Evolutionary conservation across 169 alveolate species (phyloP), one percentile per base, ranked within the genome.

Genomic region (Plasmodium malariae): DNA sequence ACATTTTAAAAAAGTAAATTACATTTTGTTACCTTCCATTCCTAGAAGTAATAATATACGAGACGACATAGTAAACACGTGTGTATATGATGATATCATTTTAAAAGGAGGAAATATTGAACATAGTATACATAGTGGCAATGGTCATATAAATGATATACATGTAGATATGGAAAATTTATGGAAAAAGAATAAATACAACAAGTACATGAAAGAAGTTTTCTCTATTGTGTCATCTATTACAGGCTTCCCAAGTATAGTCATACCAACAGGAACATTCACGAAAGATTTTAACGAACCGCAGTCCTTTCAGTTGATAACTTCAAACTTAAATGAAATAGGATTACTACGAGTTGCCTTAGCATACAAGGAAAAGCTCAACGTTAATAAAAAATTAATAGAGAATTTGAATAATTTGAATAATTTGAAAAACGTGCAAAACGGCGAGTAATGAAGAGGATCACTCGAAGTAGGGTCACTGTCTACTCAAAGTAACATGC

Each of bases 181-280:
- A 4, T 6, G 62, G n/a, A 17, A 21, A 24, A n/a, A 17, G 12
- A 21, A 49, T 32, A 30, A 30, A 36, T 78, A 78, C 60, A 78
- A 78, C 55, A 62, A 62, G 51, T 78, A 78, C 51, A 78, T 78
- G 89, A 78, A 65, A 40, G 89, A 78, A 63, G 40, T 78, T 6
- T 78, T 78, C 37, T 78, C 76, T 1, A 57, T 78, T 19, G 55
- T 78, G 34, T 32, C 89, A 14, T 78, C 89, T 6, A 78, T 78
- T 26, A 62, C 78, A 17, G 89, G 89, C 1, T 37, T 36, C 40
- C 89, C 89, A 0, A 78, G 89, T 21, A 63, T 78, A 3, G 89
- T 78, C 4, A 78, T 78, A 26, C 89, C 89, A 19, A 45, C 76
- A 68, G 89, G 89, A 30, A 55, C 40, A 11, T 78, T 78, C 48